phyloP scores from a whole-genome alignment of 768 basidiomycete genomes.

The Sporobolomyces roseus region DNA sequence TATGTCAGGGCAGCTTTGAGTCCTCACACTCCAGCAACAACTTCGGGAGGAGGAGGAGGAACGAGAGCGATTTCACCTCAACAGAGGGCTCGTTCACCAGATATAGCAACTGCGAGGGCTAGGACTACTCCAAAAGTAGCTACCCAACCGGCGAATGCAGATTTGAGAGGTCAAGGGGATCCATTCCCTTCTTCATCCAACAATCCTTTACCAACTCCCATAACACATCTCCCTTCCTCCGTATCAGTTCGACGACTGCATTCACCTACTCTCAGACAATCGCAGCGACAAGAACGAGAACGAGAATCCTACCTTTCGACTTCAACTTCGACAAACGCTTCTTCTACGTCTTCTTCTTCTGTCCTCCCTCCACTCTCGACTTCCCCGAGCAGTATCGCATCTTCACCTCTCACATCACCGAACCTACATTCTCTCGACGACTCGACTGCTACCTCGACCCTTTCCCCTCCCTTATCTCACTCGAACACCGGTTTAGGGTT shows the following conservation, averaged over 20 bases:
- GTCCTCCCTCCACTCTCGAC: constrained; percentile 11
- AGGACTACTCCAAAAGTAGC: neutral
- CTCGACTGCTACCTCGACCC: neutral
- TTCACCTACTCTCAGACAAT: constrained; percentile 7
- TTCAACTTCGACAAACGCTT: constrained; percentile 11
- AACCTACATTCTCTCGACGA: neutral
- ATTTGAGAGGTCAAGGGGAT: constrained; percentile 25
- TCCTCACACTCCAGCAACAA: neutral
- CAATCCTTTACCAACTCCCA: constrained; percentile 1
- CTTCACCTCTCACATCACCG: constrained; percentile 17
- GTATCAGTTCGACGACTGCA: constrained; percentile 19
- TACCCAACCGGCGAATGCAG: neutral
- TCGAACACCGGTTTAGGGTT: constrained; percentile 12
- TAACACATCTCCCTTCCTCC: constrained; percentile 20
- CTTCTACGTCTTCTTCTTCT: neutral
- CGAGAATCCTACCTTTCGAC: constrained; percentile 13
- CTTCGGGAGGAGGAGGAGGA: constrained; percentile 4
- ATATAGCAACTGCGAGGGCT: neutral
- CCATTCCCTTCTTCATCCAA: constrained; percentile 19
- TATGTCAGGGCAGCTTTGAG: neutral
- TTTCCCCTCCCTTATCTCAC: neutral
- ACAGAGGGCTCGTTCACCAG: constrained; percentile 18
- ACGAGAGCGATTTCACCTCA: constrained; percentile 5
- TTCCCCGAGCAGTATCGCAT: constrained; percentile 15
- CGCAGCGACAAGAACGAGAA: neutral